Base-by-base conservation (phyloP, 306 rosid genomes). In the barrel medic (Medicago truncatula) region DNA sequence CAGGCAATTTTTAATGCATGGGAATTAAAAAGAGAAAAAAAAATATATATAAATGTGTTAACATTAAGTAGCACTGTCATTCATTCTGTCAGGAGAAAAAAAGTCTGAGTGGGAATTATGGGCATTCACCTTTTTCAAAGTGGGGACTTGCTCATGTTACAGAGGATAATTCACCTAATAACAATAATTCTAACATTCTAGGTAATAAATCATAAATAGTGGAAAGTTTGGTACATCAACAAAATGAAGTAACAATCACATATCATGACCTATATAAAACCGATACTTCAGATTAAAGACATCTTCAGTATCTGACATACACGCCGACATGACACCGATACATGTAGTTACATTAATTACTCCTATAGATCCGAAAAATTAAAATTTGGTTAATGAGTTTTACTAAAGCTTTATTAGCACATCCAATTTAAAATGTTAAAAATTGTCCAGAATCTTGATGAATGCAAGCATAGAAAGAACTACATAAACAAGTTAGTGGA, bases 391-490 rank as follows among this genome's bases (percentile, higher is more conserved):
- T 43, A 2, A 54, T 44, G 16, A 66, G 43, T 66, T 75, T 47
- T 81, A 75, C 7, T 54, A 39, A 61, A 77, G 72, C 39, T 78
- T 73, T 56, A 78, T 78, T 14, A 17, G 10, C 40, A 83, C 74
- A 61, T 81, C 54, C 64, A 43, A 59, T 46, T 82, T 60, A 64
- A 71, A 72, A 4, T 78, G 61, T 70, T 75, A 70, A 67, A 38
- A 23, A 59, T 13, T 68, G 72, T 82, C 21, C 61, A 64, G 62
- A 73, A 41, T 85, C 61, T 79, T 70, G 74, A 83, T 80, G 70
- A 86, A 82, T 79, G 82, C 70, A 82, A 53, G 52, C 76, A 61
- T 40, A 70, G 81, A 77, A 68, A 70, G 81, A 77, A 68, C 56
- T 73, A 67, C 46, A 60, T 38, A 41, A 76, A 71, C 36, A 20